Percentiles rank a stretch among this genome's conserved stretches.
Conservation (phyloP, 306 rosid genomes). For the Heteromeles arbutifolia region DNA sequence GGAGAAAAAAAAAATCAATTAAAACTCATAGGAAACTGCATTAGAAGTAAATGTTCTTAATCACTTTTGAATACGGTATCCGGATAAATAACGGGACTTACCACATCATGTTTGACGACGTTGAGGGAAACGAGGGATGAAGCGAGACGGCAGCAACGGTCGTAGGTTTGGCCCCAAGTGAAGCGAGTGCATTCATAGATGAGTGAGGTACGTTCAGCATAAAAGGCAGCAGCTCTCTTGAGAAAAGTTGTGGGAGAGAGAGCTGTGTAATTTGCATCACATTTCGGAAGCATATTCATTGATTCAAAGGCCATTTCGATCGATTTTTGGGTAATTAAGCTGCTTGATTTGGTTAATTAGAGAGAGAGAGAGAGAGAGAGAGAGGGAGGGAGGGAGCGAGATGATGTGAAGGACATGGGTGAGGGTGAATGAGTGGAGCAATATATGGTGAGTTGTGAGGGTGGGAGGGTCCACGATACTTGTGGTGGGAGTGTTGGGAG, state of each 20-base stretch:
- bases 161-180: slow-evolving; percentile 71
- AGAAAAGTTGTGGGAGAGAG: slow-evolving; percentile 72
- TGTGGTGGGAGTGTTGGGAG: neutral
- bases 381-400: neutral
- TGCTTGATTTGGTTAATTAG: neutral
- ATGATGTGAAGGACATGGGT: neutral
- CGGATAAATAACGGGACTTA: slow-evolving; percentile 22
- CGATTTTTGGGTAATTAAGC: neutral
- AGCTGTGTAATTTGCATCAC: slow-evolving; percentile 49
- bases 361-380: neutral
- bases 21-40: no score
- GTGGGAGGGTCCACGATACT: neutral
- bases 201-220: slow-evolving; percentile 52
- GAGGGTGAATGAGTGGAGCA: neutral
- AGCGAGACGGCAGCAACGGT: slow-evolving; percentile 79
- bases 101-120: slow-evolving; percentile 48
- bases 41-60: no score
- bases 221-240: slow-evolving; percentile 53
- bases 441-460: neutral
- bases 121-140: slow-evolving; percentile 67
- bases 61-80: no score
- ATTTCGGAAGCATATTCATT: slow-evolving; percentile 60
- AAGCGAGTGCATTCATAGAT: slow-evolving; percentile 53
- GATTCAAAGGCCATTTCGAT: neutral
- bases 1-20: no score